Percentiles rank a stretch among this genome's conserved stretches.
Evolutionary conservation across 2,329 filamentous ascomycete species (phyloP).

Genomic region (Clonostachys sp.): DNA sequence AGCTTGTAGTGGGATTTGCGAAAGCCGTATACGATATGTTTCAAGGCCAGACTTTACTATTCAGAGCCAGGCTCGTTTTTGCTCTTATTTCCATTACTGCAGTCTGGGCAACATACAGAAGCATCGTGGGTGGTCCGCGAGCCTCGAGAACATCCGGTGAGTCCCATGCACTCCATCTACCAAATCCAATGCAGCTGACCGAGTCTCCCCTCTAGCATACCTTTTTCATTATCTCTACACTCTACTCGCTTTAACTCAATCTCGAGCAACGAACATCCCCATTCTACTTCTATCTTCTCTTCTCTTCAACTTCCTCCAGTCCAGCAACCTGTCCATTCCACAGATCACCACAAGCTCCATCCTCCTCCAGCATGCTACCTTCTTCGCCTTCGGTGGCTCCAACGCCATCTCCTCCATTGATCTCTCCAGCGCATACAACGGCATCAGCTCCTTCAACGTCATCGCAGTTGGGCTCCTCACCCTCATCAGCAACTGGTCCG

Average conservation of each 20-base stretch:
- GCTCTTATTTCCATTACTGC: slow-evolving; percentile 34
- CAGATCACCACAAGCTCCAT: slow-evolving; percentile 68
- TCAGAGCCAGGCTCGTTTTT: slow-evolving; percentile 45
- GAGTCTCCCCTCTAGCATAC: slow-evolving; percentile 14
- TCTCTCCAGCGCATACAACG: slow-evolving; percentile 92
- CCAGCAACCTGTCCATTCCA: slow-evolving; percentile 39
- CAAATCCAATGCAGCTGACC: background rate
- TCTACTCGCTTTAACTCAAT: slow-evolving; percentile 82
- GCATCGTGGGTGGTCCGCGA: slow-evolving; percentile 18
- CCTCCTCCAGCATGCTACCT: slow-evolving; percentile 75
- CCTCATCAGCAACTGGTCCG: slow-evolving; percentile 88
- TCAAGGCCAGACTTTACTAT: slow-evolving; percentile 37
- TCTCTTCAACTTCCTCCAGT: slow-evolving; percentile 44
- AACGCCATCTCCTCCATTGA: slow-evolving; percentile 97
- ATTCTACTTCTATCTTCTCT: slow-evolving; percentile 73
- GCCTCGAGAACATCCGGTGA: slow-evolving; percentile 20
- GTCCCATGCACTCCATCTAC: background rate
- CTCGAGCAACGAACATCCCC: slow-evolving; percentile 78
- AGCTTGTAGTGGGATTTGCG: slow-evolving; percentile 57
- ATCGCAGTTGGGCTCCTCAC: slow-evolving; percentile 77
- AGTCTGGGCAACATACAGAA: slow-evolving; percentile 30
- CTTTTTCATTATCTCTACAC: slow-evolving; percentile 67
- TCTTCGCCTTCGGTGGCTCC: slow-evolving; percentile 86
- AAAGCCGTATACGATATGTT: slow-evolving; percentile 31
- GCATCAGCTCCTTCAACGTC: slow-evolving; percentile 76